Evolutionary conservation across 495 filamentous ascomycete species (phyloP).

Genomic region (Lasiosphaeria hispida): DNA sequence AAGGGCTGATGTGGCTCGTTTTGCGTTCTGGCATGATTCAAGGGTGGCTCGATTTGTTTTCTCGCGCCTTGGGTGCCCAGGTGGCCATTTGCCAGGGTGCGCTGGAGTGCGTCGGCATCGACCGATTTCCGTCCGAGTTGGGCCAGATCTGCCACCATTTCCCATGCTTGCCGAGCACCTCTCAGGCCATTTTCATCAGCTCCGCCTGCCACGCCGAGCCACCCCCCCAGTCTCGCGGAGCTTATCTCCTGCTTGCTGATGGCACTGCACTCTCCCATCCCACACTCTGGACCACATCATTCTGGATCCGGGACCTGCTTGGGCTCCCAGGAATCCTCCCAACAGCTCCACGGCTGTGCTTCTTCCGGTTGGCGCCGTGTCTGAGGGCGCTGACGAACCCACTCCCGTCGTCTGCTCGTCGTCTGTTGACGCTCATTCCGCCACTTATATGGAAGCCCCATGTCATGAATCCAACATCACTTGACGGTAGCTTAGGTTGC

Average conservation of each 20-base stretch:
- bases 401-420: conserved; percentile 9
- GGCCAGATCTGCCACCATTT: conserved; percentile 29
- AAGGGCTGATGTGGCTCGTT: not conserved
- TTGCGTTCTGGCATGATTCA: conserved; percentile 31
- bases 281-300: not conserved
- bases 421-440: conserved; percentile 6
- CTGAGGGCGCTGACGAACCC: conserved; percentile 21
- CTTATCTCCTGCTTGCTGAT: conserved; percentile 21
- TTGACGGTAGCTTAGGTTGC: not conserved
- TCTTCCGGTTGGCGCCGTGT: not conserved
- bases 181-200: conserved; percentile 38
- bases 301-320: not conserved
- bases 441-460: not conserved
- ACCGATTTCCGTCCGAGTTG: conserved; percentile 30
- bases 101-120: conserved; percentile 27
- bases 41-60: conserved; percentile 31
- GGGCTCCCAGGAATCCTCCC: not conserved
- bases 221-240: conserved; percentile 12
- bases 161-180: conserved; percentile 18
- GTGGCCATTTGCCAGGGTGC: conserved; percentile 24
- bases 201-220: conserved; percentile 19
- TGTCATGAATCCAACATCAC: too few relatives aligned
- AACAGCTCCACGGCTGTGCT: not conserved
- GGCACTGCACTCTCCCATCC: not conserved
- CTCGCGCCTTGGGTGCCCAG: conserved; percentile 13